Conservation (phyloP, 768 basidiomycete genomes). For the Boletus coccyginus region DNA sequence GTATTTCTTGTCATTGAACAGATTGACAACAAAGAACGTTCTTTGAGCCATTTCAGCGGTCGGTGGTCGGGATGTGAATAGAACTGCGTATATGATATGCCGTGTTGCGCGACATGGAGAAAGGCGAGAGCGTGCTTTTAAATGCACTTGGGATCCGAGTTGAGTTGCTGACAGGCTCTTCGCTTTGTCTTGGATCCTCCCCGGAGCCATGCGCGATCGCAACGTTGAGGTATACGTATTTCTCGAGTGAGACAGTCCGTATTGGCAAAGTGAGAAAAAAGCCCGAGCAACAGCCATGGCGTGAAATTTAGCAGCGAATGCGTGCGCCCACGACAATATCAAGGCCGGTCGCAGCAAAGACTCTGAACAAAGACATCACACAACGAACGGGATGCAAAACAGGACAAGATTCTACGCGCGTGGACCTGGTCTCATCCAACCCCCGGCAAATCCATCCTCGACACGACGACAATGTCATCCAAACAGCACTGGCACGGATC, state of each 20-base stretch:
- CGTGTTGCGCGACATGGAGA: too few relatives aligned
- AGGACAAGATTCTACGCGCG: background rate
- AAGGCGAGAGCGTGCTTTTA: too few relatives aligned
- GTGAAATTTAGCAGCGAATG: slow-evolving; percentile 8
- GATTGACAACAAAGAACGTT: too few relatives aligned
- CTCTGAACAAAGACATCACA: background rate
- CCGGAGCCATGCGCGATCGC: slow-evolving; percentile 34
- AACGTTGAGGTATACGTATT: slow-evolving; percentile 67
- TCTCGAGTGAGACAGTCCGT: slow-evolving; percentile 58
- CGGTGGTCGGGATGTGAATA: too few relatives aligned
- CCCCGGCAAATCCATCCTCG: background rate
- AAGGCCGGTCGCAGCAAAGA: background rate
- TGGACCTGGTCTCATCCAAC: background rate
- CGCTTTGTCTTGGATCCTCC: too few relatives aligned
- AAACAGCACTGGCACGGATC: background rate
- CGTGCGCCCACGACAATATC: slow-evolving; percentile 6
- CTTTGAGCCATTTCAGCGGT: too few relatives aligned
- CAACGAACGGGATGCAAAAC: background rate
- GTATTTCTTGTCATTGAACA: too few relatives aligned
- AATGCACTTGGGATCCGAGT: too few relatives aligned
- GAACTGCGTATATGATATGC: too few relatives aligned
- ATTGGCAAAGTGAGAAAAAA: slow-evolving; percentile 48
- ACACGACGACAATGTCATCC: background rate
- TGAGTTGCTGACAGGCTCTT: too few relatives aligned
- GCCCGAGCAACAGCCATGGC: slow-evolving; percentile 29